Base-by-base conservation (phyloP, 2,329 filamentous ascomycete species). In the Dactylellina sp. region DNA sequence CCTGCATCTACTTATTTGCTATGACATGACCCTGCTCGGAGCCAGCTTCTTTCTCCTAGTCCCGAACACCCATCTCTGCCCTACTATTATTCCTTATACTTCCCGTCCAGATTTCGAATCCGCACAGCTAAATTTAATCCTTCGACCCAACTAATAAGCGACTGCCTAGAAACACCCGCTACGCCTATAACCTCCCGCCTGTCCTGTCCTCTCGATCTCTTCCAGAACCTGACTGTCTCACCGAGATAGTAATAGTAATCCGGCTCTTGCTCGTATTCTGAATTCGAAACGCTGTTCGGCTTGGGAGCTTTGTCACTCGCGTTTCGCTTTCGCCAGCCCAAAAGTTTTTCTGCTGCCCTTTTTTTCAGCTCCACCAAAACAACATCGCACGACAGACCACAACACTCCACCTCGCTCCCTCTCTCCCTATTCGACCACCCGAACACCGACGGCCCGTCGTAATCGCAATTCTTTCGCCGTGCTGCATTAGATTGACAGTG, bases 281-380 rank as follows among this genome's bases (percentile, higher is more conserved):
- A 57, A 65, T 56, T 49, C 42, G 47, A 50, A 44, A 55, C 50
- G 49, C 47, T 46, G 49, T 32, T 9, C 28, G 28, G 28, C 28
- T 32, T 32, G 28, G 28, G 9, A 32, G 18, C 50, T 42, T 47
- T 62, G 40, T 71, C 50, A 61, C 60, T 71, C 65, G 65, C 65
- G 52, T 62, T 35, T 25, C 57, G 40, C 42, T 63, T 62, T 44
- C 53, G 24, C 53, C 53, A 44, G 53, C 39, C 46, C 60, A 64
- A 68, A 68, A 68, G 63, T 68, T 66, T 59, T 66, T 14, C 62
- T 66, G 44, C 35, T 57, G 44, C 63, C 63, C 35, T 64, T 60
- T 72, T 65, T 64, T 59, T 64, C 53, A 60, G 59, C 60, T 64
- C 68, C 68, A 60, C 68, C 68, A 72, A 65, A 72, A 71, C 59